Evolutionary conservation across 108 stramenopile genomes (phyloP), one percentile per base, ranked within the genome.

Genomic region (Nitzschia inconspicua): DNA sequence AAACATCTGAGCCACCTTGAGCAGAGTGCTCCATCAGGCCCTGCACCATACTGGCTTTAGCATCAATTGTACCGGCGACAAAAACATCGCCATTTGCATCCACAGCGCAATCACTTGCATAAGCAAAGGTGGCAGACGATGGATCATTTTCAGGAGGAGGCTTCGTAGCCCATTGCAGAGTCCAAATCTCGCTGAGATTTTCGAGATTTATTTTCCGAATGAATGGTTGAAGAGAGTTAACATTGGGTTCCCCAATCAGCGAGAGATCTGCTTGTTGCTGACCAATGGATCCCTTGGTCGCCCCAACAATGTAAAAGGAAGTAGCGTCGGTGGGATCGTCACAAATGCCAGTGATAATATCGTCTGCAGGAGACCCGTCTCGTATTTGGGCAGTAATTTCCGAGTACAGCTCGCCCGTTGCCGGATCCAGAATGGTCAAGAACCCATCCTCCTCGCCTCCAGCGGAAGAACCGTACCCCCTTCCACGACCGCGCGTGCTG

Each of bases 1-100:
- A 76, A 20, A 76, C 46, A 44, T 76, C 75, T 35, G 47, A 32
- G n/a, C 65, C 58, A 11, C 75, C 61, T 4, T 50, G 9, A 23
- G 13, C 20, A n/a, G 20, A 5, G 58, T 47, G 36, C 4, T 27
- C 11, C 13, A 3, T 1, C 8, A n/a, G n/a, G n/a, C 3, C 29
- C 2, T 31, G 3, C 37, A 51, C 26, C 20, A 65, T 43, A 26
- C 36, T n/a, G 19, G 39, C 53, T 25, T 34, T 41, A 31, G 27
- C 20, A 24, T 54, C 43, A 16, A 65, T 53, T 13, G 18, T 44
- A 26, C 64, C 64, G 4, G 43, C 49, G 14, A 65, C 64, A 46
- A 37, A 65, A 5, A 65, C 22, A n/a, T 16, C 18, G n/a, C n/a
- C n/a, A 35, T 32, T 22, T 4, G 26, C 64, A 18, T 10, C 41